Conservation (phyloP, 2,329 filamentous ascomycete genomes). For the Fusarium nelsonii region DNA sequence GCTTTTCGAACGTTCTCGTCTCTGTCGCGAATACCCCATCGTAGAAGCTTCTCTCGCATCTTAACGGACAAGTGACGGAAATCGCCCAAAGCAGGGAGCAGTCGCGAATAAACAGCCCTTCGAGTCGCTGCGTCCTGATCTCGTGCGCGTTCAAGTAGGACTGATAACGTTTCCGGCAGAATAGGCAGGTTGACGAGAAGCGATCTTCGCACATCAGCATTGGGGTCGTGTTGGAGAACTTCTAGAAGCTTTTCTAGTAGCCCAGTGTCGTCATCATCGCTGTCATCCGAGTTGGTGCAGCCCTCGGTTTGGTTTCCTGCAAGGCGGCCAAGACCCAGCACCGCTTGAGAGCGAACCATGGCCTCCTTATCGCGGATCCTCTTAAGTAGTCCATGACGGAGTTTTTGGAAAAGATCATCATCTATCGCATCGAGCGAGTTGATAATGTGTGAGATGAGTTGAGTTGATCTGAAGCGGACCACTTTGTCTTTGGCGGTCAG, state of each 20-base stretch:
- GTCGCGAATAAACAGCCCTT: conserved; percentile 85
- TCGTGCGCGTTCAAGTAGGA: conserved; percentile 88
- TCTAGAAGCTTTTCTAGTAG: conserved; percentile 87
- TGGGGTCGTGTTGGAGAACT: conserved; percentile 92
- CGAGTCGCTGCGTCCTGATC: conserved; percentile 89
- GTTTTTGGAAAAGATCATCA: conserved; percentile 86
- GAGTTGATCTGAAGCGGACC: conserved; percentile 88
- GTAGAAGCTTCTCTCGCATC: conserved; percentile 93
- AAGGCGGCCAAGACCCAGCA: conserved; percentile 87
- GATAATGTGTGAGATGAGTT: conserved; percentile 90
- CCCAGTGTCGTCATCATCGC: conserved; percentile 75
- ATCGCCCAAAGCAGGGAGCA: conserved; percentile 90
- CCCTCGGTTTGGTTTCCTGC: conserved; percentile 82
- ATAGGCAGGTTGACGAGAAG: conserved; percentile 92
- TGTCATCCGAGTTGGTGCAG: conserved; percentile 76
- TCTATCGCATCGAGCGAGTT: conserved; percentile 94
- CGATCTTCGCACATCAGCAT: conserved; percentile 90
- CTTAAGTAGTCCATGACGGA: conserved; percentile 83
- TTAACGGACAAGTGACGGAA: conserved; percentile 93
- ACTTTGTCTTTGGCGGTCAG: conserved; percentile 91
- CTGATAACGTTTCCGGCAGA: conserved; percentile 83
- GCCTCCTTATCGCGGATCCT: conserved; percentile 94
- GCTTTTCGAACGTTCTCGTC: conserved; percentile 96
- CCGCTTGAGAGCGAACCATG: conserved; percentile 90
- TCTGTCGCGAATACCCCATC: conserved; percentile 94